A percentile compares a stretch with the other conserved stretches of the same genome.
Evolutionary conservation across 176 grass and related monocot genomes (phyloP).

Genomic region (Rhynchospora tenuis): DNA sequence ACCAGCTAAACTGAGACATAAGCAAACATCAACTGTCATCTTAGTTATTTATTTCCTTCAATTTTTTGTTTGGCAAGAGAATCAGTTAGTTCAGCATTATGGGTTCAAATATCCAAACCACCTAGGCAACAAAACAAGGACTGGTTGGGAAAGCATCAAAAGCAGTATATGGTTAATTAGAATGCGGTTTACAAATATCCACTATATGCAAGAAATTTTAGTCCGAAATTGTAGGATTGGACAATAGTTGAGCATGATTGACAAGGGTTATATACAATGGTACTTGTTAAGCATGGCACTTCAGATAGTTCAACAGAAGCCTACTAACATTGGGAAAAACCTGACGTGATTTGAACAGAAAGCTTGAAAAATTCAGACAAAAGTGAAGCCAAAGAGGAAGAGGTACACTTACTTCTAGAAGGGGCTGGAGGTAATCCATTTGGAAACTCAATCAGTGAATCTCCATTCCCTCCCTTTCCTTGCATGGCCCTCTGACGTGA

Average conservation of each 20-base stretch:
- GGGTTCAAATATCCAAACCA: neutral
- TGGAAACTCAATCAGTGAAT: slow-evolving; percentile 78
- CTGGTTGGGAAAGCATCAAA: neutral
- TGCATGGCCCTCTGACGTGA: slow-evolving; percentile 90
- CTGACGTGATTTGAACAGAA: neutral
- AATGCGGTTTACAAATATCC: neutral
- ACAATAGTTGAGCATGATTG: neutral
- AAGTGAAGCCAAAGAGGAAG: slow-evolving; percentile 2
- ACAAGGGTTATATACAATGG: neutral
- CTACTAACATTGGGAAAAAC: neutral
- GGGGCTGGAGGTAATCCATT: slow-evolving; percentile 74
- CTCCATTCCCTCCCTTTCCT: slow-evolving; percentile 66
- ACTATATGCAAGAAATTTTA: neutral
- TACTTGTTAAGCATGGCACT: neutral
- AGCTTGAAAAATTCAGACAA: neutral
- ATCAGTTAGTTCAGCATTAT: neutral
- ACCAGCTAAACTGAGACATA: neutral
- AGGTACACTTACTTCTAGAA: slow-evolving; percentile 68
- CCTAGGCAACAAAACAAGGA: neutral
- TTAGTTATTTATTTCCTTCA: neutral
- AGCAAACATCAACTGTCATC: neutral
- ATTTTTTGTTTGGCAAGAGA: neutral
- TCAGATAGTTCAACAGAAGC: neutral
- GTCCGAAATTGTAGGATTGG: neutral
- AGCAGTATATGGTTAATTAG: neutral